Percentiles rank a stretch among this genome's conserved stretches.
Evolutionary conservation across 83 land plant genomes (phyloP).

Genomic region (Thuja plicata): DNA sequence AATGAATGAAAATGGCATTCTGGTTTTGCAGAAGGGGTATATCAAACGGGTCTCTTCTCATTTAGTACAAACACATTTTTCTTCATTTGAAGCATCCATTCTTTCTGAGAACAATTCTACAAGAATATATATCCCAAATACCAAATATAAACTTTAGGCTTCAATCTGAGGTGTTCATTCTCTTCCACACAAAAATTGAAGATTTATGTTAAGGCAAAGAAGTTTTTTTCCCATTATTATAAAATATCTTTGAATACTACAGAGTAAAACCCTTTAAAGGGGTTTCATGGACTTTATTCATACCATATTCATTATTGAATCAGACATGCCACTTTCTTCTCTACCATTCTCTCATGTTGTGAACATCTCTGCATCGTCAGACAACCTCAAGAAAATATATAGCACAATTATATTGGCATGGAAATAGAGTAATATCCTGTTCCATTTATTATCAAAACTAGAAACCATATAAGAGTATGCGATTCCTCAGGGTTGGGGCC

Average conservation of each 20-base stretch:
- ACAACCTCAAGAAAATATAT: not conserved
- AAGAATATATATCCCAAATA: not conserved
- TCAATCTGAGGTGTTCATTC: not conserved
- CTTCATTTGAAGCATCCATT: not conserved
- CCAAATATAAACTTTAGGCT: not conserved
- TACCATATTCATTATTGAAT: not conserved
- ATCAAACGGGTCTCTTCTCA: not conserved
- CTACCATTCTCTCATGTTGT: not conserved
- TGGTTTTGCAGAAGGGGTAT: not conserved
- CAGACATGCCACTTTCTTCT: not conserved
- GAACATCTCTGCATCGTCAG: not conserved
- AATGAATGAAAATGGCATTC: not conserved
- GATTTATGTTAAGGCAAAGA: not conserved
- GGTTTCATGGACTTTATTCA: not conserved
- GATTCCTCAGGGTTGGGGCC: conserved; percentile 71
- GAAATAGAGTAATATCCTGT: not conserved
- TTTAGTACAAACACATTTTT: not conserved
- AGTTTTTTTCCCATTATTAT: not conserved
- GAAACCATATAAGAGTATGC: not conserved
- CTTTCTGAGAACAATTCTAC: not conserved
- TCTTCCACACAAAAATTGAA: not conserved
- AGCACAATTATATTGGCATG: not conserved
- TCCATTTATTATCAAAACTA: not conserved
- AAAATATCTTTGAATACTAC: not conserved
- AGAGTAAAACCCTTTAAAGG: not conserved